A percentile compares a stretch with the other conserved stretches of the same genome.
Evolutionary conservation across 495 filamentous ascomycete species (phyloP).

Genomic region (Cercophora scortea): DNA sequence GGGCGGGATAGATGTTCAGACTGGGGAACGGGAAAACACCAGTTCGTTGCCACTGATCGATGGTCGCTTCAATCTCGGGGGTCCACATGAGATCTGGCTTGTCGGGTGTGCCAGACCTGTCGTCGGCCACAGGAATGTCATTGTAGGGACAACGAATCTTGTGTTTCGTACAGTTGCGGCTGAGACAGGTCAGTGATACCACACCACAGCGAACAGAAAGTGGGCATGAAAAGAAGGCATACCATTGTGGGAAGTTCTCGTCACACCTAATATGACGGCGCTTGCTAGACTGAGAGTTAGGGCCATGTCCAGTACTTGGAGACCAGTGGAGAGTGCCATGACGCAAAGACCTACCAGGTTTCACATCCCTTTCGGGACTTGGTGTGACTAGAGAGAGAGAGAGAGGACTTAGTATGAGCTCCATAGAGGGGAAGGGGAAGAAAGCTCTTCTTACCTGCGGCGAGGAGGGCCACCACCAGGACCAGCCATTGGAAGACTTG

Average conservation of each 20-base stretch:
- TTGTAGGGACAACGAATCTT: slow-evolving; percentile 97
- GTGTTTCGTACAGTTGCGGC: slow-evolving; percentile 97
- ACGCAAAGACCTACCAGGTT: slow-evolving; percentile 54
- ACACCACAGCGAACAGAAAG: neutral
- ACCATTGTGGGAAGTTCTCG: slow-evolving; percentile 98
- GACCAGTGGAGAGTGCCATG: too few relatives aligned
- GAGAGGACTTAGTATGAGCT: slow-evolving; percentile 11
- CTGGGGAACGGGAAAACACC: slow-evolving; percentile 83
- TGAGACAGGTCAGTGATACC: slow-evolving; percentile 29
- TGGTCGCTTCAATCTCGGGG: slow-evolving; percentile 67
- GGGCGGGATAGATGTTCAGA: slow-evolving; percentile 61
- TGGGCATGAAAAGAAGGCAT: slow-evolving; percentile 22
- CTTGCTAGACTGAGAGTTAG: slow-evolving; percentile 47
- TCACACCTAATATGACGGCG: slow-evolving; percentile 95
- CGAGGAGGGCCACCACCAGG: slow-evolving; percentile 65
- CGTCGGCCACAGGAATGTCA: slow-evolving; percentile 62
- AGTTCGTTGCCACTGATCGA: slow-evolving; percentile 77
- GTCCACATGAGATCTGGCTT: slow-evolving; percentile 76
- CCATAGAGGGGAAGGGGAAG: slow-evolving; percentile 4
- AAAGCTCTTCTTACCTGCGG: slow-evolving; percentile 40
- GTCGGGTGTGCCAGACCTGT: slow-evolving; percentile 57
- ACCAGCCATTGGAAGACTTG: slow-evolving; percentile 54
- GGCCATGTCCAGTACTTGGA: too few relatives aligned
- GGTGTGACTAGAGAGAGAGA: slow-evolving; percentile 73
- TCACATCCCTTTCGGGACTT: slow-evolving; percentile 97